Evolutionary conservation across 2,329 filamentous ascomycete genomes (phyloP).

Genomic region (Aspergillus pseudoviridinutans): DNA sequence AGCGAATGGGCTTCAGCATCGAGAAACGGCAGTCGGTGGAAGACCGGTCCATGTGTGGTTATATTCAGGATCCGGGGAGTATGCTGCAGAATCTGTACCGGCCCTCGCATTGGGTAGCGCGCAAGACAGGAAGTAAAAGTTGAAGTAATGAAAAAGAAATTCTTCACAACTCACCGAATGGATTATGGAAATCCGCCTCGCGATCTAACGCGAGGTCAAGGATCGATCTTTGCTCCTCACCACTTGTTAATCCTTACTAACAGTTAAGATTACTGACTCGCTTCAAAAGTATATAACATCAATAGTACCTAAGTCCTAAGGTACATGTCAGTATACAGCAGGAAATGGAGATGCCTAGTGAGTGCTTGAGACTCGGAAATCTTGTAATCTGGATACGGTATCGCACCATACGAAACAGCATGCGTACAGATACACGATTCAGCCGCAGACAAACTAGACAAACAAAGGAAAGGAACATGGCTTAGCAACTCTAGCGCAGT

Average conservation of each 20-base stretch:
- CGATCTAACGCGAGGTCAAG: background rate
- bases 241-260: background rate
- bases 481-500: slow-evolving; percentile 12
- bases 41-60: slow-evolving; percentile 60
- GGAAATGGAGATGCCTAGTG: too few relatives aligned
- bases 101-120: slow-evolving; percentile 80
- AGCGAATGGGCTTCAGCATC: slow-evolving; percentile 71
- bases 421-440: slow-evolving; percentile 10
- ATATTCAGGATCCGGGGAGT: slow-evolving; percentile 79
- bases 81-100: slow-evolving; percentile 82
- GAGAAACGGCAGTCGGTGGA: slow-evolving; percentile 58
- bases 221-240: background rate
- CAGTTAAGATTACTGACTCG: background rate
- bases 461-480: slow-evolving; percentile 11
- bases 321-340: too few relatives aligned
- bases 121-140: slow-evolving; percentile 41
- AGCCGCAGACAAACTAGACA: slow-evolving; percentile 16
- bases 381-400: background rate
- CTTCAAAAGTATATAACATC: background rate
- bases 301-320: background rate
- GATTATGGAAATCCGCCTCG: background rate
- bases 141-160: background rate
- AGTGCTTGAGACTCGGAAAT: background rate
- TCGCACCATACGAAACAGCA: slow-evolving; percentile 5
- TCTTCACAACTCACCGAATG: background rate